Percentiles rank a stretch among this genome's conserved stretches.
Evolutionary conservation across 768 basidiomycete genomes (phyloP).

Genomic region (Kwoniella heveanensis): DNA sequence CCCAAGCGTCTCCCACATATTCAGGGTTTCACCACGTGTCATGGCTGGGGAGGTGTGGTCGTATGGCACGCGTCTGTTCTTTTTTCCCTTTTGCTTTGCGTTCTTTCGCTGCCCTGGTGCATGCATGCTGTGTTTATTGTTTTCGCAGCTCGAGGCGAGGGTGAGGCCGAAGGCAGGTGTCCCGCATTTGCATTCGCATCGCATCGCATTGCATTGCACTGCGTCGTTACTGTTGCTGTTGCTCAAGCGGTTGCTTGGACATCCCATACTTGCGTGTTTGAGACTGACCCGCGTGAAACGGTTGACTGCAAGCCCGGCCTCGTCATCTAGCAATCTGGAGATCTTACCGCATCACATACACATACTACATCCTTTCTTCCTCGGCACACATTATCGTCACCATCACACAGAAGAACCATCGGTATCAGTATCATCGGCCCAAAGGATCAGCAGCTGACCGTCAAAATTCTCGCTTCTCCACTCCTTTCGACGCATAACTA

Average conservation of each 20-base stretch:
- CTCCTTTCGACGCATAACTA: neutral
- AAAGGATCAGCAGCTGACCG: no score
- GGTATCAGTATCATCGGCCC: no score
- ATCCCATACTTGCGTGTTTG: neutral
- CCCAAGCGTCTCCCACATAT: neutral
- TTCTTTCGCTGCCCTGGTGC: neutral
- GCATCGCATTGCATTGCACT: neutral
- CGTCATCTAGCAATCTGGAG: no score
- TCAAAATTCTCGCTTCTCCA: no score
- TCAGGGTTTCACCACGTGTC: neutral
- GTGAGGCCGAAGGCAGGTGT: no score
- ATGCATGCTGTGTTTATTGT: neutral
- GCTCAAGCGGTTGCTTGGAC: neutral
- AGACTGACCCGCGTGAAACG: no score
- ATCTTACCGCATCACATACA: no score
- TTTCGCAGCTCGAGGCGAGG: neutral
- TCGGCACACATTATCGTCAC: no score
- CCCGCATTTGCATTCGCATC: no score
- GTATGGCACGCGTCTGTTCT: constrained; percentile 5
- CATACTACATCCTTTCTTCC: no score
- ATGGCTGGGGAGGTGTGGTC: neutral
- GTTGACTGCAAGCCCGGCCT: neutral
- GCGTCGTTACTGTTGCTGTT: neutral
- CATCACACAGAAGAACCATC: no score
- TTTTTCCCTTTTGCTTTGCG: neutral